Evolutionary conservation across 192 early-diverging fungal genomes (phyloP), one percentile per base, ranked within the genome.

Genomic region (Geranomyces variabilis): DNA sequence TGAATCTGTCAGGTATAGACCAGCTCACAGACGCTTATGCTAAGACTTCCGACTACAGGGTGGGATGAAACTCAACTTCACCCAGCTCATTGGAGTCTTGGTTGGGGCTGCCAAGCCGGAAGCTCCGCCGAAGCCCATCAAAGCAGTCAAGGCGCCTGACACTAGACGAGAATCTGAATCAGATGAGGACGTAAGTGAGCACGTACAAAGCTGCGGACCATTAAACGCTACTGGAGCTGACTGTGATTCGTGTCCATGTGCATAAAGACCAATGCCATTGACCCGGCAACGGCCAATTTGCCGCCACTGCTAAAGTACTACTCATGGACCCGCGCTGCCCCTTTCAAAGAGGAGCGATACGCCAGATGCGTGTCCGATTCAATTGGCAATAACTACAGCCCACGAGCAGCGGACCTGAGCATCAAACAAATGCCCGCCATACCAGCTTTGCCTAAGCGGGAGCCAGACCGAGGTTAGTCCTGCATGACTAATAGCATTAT

Each of bases 301-400:
- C 83, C 83, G 15, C 80, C 80, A n/a, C 67, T 88, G 0, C 70
- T 88, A 34, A 88, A 88, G 58, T 69, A 76, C 33, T 87, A 86
- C 70, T 88, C 87, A 17, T 85, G 87, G 84, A 88, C 87, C 8
- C 65, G 74, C 0, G 84, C 82, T 1, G 83, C 87, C 6, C 87
- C 87, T 0, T 88, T 82, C 75, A 88, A 88, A 66, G 87, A 88
- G 72, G 85, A 88, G 56, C 57, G 74, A 12, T 75, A 80, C 59
- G 60, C 77, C 57, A 65, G 87, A 44, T 46, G 49, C 36, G 74
- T 86, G 7, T 88, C 86, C 3, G 86, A 88, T 67, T 82, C 86
- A n/a, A 88, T 88, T 58, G 87, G 82, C 13, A 88, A 88, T 68
- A 87, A 87, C 72, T 88, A 82, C 66, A 79, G 71, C 45, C 86